A percentile compares a stretch with the other conserved stretches of the same genome.
Conservation (phyloP, 164 flowering plant species). For the Dillenia suffruticosa region DNA sequence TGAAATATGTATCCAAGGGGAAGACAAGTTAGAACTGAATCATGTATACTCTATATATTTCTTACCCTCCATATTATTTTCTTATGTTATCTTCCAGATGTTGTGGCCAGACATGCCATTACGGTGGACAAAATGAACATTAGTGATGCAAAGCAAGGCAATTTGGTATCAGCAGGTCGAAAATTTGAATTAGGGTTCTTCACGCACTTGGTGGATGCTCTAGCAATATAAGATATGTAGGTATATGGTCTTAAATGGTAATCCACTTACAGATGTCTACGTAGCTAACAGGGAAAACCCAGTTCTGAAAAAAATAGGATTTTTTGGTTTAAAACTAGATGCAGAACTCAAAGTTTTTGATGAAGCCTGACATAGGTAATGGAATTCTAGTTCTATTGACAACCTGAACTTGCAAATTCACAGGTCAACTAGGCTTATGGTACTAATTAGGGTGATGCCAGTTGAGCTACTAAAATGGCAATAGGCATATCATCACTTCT, state of each 20-base stretch:
- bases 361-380: neutral
- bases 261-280: slow-evolving; percentile 7
- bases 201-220: neutral
- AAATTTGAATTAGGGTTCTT: slow-evolving; percentile 34
- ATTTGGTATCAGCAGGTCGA: too few species aligned
- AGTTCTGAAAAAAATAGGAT: neutral
- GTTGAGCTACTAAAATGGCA: slow-evolving; percentile 28
- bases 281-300: slow-evolving; percentile 3
- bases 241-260: slow-evolving; percentile 26
- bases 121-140: too few species aligned
- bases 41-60: too few species aligned
- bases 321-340: neutral
- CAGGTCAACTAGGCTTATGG: neutral
- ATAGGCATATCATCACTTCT: slow-evolving; percentile 19
- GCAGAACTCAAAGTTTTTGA: neutral
- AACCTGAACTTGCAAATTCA: too few species aligned
- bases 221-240: slow-evolving; percentile 13
- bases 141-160: too few species aligned
- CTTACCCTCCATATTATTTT: too few species aligned
- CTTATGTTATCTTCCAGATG: too few species aligned
- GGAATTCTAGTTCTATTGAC: neutral
- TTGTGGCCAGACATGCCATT: too few species aligned
- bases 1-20: too few species aligned
- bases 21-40: too few species aligned
- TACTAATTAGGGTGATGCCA: slow-evolving; percentile 20